Evolutionary conservation across 75 land plant genomes (phyloP).

Genomic region (Selaginella tamariscina): DNA sequence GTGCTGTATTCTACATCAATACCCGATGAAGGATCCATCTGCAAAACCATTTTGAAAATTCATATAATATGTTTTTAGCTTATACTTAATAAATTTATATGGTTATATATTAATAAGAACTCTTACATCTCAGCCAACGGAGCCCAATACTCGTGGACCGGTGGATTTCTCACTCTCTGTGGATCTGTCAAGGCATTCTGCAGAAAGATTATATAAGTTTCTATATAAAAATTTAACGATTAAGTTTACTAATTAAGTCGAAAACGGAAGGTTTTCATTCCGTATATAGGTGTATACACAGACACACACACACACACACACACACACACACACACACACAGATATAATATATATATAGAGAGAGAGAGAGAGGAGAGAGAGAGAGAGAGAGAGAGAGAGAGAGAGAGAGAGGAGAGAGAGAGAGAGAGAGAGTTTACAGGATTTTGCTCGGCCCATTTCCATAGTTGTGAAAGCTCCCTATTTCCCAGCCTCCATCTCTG

Average conservation of each 20-base stretch:
- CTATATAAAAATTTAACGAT: no score
- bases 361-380: background rate
- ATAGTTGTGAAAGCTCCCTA: constrained; percentile 83
- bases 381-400: no score
- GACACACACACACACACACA: no score
- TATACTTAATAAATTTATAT: background rate
- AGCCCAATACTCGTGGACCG: constrained; percentile 78
- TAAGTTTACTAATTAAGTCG: no score
- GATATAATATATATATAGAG: background rate
- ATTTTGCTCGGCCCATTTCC: constrained; percentile 98
- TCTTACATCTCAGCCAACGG: constrained; percentile 88
- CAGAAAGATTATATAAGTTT: no score
- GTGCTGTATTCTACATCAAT: constrained; percentile 96
- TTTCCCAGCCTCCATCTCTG: constrained; percentile 91
- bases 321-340: background rate
- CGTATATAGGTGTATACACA: no score
- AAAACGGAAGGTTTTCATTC: no score
- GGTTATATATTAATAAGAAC: background rate
- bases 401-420: no score
- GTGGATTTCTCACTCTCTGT: constrained; percentile 57
- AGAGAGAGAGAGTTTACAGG: constrained; percentile 71
- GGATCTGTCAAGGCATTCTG: constrained; percentile 91
- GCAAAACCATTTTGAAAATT: constrained; percentile 12
- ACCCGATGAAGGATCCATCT: constrained; percentile 90
- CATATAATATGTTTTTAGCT: background rate